These are phyloP conservation scores for Zygnema circumcarinatum DNA, from an alignment of 139 green algal genomes.

Conservation along the genomic window DNA sequence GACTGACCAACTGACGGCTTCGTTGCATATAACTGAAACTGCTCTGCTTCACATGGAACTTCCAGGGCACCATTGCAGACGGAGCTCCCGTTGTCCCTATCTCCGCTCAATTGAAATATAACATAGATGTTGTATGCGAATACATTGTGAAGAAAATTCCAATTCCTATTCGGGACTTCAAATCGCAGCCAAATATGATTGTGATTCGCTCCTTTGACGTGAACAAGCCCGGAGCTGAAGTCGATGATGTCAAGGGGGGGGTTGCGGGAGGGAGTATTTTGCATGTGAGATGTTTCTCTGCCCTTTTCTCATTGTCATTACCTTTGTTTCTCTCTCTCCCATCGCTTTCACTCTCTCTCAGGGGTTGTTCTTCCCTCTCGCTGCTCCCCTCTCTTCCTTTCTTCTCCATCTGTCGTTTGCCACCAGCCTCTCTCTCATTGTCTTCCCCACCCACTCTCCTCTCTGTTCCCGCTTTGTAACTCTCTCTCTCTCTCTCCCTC, in stretches of 20 bases:
- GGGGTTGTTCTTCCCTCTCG: too few relatives aligned
- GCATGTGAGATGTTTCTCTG: slow-evolving; percentile 69
- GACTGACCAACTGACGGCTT: too few relatives aligned
- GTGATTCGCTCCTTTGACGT: slow-evolving; percentile 99
- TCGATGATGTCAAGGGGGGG: slow-evolving; percentile 96
- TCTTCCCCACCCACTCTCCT: too few relatives aligned
- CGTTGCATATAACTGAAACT: too few relatives aligned
- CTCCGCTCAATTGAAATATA: slow-evolving; percentile 99
- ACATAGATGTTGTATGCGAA: slow-evolving; percentile 98
- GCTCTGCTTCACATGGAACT: too few relatives aligned
- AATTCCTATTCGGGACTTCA: slow-evolving; percentile 86
- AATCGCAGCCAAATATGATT: slow-evolving; percentile 97
- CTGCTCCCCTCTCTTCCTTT: too few relatives aligned
- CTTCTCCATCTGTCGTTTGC: too few relatives aligned
- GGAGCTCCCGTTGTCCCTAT: slow-evolving; percentile 96
- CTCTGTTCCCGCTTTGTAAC: too few relatives aligned
- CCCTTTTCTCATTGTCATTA: neutral
- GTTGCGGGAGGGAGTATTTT: slow-evolving; percentile 96
- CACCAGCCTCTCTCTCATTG: too few relatives aligned
- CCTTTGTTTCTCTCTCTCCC: too few relatives aligned
- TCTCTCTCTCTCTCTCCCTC: too few relatives aligned
- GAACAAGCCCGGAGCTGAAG: slow-evolving; percentile 96
- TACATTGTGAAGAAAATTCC: slow-evolving; percentile 91
- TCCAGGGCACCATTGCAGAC: slow-evolving; percentile 94
- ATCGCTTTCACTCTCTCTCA: neutral